Conservation (phyloP, 192 early-diverging fungal genomes). For the Coemansia sp. region DNA sequence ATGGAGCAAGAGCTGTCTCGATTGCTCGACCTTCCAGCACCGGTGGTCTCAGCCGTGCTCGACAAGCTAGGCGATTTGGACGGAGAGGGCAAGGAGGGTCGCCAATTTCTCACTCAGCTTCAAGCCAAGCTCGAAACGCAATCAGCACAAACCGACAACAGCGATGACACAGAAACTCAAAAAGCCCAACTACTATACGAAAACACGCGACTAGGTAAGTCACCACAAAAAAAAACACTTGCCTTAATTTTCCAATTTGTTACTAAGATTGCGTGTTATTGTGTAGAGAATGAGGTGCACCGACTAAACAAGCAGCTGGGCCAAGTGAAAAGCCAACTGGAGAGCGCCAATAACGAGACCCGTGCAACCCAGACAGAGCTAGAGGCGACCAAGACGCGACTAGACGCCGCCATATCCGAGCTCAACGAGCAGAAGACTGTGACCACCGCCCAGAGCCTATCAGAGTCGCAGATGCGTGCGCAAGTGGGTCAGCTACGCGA, state of each 20-base stretch:
- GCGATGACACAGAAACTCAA: conserved; percentile 9
- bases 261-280: neutral
- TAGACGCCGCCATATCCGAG: neutral
- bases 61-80: conserved; percentile 19
- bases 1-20: conserved; percentile 32
- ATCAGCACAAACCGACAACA: neutral
- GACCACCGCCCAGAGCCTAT: neutral
- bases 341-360: conserved; percentile 15
- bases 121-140: conserved; percentile 18
- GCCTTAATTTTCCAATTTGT: no score
- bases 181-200: conserved; percentile 49
- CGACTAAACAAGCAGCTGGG: conserved; percentile 41
- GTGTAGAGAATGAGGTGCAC: conserved; percentile 43
- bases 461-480: conserved; percentile 12
- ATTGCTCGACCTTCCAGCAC: conserved; percentile 27
- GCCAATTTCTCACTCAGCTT: conserved; percentile 16
- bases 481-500: conserved; percentile 24
- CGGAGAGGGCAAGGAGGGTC: neutral
- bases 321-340: conserved; percentile 30
- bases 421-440: conserved; percentile 12
- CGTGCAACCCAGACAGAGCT: conserved; percentile 11
- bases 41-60: conserved; percentile 20
- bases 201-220: conserved; percentile 50
- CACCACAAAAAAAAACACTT: no score
- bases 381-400: conserved; percentile 11